phyloP scores from a whole-genome alignment of 306 rosid species.

The Rosa chinensis region DNA sequence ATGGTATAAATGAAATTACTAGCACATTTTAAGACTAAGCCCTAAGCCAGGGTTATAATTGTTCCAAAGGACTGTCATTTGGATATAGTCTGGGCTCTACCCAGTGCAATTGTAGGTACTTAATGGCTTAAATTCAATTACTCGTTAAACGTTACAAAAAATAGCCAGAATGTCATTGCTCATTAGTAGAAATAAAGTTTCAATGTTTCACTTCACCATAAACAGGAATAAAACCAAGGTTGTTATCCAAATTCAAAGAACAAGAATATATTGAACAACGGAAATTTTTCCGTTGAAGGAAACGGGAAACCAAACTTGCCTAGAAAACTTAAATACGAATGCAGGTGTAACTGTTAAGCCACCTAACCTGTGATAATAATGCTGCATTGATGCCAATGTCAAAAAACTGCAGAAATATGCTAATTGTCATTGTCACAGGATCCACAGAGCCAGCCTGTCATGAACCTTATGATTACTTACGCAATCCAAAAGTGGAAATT shows the following conservation, averaged over 20 bases:
- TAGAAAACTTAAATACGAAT: neutral
- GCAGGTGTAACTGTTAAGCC: slow-evolving; percentile 1
- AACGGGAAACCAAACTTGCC: neutral
- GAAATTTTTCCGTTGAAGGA: neutral
- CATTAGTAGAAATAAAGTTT: neutral
- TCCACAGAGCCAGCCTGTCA: slow-evolving; percentile 96
- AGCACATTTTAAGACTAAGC: neutral
- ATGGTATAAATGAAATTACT: neutral
- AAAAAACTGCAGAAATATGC: slow-evolving; percentile 88
- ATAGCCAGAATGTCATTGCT: neutral
- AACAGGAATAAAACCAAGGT: neutral
- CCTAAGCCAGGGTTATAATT: neutral
- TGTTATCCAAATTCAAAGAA: neutral
- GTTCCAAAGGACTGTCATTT: neutral
- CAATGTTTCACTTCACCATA: neutral
- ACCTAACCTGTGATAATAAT: slow-evolving; percentile 83
- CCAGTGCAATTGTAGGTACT: neutral
- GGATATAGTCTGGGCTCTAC: neutral
- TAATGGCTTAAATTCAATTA: neutral
- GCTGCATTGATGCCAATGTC: slow-evolving; percentile 97
- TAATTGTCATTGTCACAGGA: slow-evolving; percentile 87
- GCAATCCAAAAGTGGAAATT: slow-evolving; percentile 7
- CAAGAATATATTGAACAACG: neutral
- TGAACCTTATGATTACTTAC: slow-evolving; percentile 21
- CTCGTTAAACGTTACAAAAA: neutral